phyloP scores from a whole-genome alignment of 208 protist species.

The Acanthamoeba castellanii region DNA sequence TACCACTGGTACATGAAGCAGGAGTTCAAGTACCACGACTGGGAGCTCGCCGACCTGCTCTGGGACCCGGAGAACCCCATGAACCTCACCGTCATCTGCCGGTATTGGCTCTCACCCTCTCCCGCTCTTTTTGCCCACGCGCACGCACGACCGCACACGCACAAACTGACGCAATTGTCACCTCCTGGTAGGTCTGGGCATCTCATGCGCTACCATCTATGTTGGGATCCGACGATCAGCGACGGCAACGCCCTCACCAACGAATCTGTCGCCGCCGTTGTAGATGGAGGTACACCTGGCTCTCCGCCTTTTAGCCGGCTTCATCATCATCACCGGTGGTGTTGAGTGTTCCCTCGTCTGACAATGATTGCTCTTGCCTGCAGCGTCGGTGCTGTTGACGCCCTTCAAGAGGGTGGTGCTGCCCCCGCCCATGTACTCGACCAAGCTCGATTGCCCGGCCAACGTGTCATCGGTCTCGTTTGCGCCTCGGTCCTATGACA shows the following conservation, averaged over 20 bases:
- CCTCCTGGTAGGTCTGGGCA: conserved; percentile 31
- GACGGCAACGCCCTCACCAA: conserved; percentile 46
- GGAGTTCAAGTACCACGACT: conserved; percentile 71
- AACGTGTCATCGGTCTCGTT: conserved; percentile 56
- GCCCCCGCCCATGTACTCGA: conserved; percentile 85
- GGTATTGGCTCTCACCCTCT: background rate
- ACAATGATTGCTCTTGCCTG: background rate
- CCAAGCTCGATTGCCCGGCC: conserved; percentile 29
- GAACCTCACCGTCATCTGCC: conserved; percentile 66
- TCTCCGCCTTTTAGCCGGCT: background rate
- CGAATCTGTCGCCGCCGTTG: conserved; percentile 74
- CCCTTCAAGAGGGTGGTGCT: conserved; percentile 79
- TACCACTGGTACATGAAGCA: conserved; percentile 88
- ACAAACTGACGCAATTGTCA: no score
- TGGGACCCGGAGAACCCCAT: conserved; percentile 75
- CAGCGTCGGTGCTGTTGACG: conserved; percentile 78
- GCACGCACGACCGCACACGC: no score
- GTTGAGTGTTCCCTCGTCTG: background rate
- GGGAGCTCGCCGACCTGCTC: conserved; percentile 32
- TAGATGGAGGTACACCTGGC: conserved; percentile 77
- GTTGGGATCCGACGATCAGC: conserved; percentile 62
- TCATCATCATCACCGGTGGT: background rate
- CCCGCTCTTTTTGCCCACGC: background rate
- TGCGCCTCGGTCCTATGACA: conserved; percentile 40
- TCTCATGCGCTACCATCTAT: conserved; percentile 51